Evolutionary conservation across 441 rosid genomes (phyloP), one percentile per base, ranked within the genome.

Genomic region (Pelargonium hybrid): DNA sequence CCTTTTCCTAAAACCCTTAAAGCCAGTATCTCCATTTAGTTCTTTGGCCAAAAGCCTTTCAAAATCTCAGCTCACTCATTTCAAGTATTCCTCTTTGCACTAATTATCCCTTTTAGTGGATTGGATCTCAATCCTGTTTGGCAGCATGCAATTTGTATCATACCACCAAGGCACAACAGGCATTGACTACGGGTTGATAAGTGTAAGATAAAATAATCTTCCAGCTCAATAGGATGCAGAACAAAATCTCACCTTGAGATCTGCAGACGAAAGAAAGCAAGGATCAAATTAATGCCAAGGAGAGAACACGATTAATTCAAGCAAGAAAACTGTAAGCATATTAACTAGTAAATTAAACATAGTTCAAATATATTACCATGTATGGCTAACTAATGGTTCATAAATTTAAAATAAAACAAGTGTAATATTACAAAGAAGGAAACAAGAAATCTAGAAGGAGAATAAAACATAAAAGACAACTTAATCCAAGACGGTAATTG

Each of bases 161-260:
- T 62, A 67, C 50, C 61, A 69, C 74, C 69, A 61, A 72, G 34
- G 66, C 41, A 67, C 62, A 39, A 67, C 70, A n/a, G 68, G 48
- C 1, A 61, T 57, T 65, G 17, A 14, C 57, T 67, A 76, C 66
- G 45, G 57, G 7, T 70, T 41, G 74, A 70, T 31, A 72, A 71
- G 34, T 15, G 47, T 41, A 57, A 57, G 63, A 57, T 18, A 21
- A 10, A n/a, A 59, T 14, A 59, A 59, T 21, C 64, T 75, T 62
- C 66, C 23, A 70, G 66, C 59, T 62, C 48, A 70, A 62, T 50
- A 67, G 52, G 66, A 69, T 65, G 73, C 71, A 71, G 71, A 31
- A 73, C 15, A 45, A 56, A 69, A 66, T 77, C 82, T 80, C 84
- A 88, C 92, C 90, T 83, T 81, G 87, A 74, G 80, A 77, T 78